Evolutionary conservation across 176 grass and related monocot species (phyloP), one percentile per base, ranked within the genome.

Genomic region (Cymbopogon citratus): DNA sequence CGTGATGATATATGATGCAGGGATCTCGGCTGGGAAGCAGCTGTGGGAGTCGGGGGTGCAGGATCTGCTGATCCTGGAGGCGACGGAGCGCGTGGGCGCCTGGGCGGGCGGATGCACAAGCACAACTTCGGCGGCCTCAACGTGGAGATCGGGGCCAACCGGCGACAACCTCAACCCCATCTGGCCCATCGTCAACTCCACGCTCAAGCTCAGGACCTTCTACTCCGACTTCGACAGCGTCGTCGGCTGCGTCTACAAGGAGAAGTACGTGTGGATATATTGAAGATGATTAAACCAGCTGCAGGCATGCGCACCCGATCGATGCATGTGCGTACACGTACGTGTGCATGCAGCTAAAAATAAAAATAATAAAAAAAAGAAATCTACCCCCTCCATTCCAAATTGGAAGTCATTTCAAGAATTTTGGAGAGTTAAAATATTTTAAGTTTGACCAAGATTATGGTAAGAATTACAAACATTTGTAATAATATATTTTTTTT

Each of bases 21-120:
- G 68, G 68, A 71, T 71, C 68, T 44, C 68, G 38, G 6, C 68
- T 11, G 68, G 68, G 38, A 71, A 44, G 68, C n/a, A 23, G 68
- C 68, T 71, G 68, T 44, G 68, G 68, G 68, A 71, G 0, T 24
- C 39, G 5, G 68, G 68, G 40, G 39, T 71, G 2, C n/a, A 12
- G 68, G 38, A 71, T 12, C 68, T 68, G 65, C 13, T 92, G 54
- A 87, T 96, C 63, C 73, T 96, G 39, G 93, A 96, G 88, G 93
- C 86, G 59, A 92, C 87, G 15, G 83, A 83, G 21, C 83, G n/a
- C 67, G 75, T 96, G 10, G 93, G 21, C 83, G n/a, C 67, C 72
- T 96, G 10, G 93, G 93, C 5, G 93, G 93, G 27, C 83, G 90
- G 28, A 96, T 96, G 29, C 90, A 66, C 72, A 86, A 90, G 66